Evolutionary conservation across 1,284 basidiomycete genomes (phyloP).

Genomic region (Naganishia cerealis): DNA sequence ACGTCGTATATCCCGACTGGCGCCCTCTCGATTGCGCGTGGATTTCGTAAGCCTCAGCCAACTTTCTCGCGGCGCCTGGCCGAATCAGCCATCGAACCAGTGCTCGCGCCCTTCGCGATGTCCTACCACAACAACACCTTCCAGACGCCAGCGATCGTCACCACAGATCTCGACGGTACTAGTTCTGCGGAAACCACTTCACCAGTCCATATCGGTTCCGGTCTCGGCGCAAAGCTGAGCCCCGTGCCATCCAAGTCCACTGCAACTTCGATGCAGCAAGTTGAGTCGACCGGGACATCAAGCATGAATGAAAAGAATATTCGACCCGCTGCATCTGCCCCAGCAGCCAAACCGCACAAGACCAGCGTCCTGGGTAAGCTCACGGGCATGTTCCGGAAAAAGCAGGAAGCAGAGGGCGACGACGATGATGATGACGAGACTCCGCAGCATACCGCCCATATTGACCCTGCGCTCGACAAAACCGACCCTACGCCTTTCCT

Average conservation of each 20-base stretch:
- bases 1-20: neutral
- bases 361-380: slow-evolving; percentile 25
- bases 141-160: slow-evolving; percentile 7
- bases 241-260: slow-evolving; percentile 18
- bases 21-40: neutral
- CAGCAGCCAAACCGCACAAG: slow-evolving; percentile 22
- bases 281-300: slow-evolving; percentile 15
- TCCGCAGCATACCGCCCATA: slow-evolving; percentile 36
- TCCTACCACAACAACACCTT: slow-evolving; percentile 1
- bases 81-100: neutral
- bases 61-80: neutral
- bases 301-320: slow-evolving; percentile 11
- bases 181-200: slow-evolving; percentile 9
- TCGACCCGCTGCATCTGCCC: neutral
- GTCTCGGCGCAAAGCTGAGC: slow-evolving; percentile 13
- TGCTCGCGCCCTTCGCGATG: slow-evolving; percentile 1
- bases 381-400: slow-evolving; percentile 30
- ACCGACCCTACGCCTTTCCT: slow-evolving; percentile 69
- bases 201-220: neutral
- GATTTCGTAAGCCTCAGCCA: neutral
- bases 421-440: slow-evolving; percentile 20
- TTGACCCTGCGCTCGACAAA: slow-evolving; percentile 59
- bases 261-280: neutral
- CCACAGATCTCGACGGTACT: slow-evolving; percentile 9
- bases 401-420: slow-evolving; percentile 21